Conservation (phyloP, 257 asterid genomes). For the Plantago major region DNA sequence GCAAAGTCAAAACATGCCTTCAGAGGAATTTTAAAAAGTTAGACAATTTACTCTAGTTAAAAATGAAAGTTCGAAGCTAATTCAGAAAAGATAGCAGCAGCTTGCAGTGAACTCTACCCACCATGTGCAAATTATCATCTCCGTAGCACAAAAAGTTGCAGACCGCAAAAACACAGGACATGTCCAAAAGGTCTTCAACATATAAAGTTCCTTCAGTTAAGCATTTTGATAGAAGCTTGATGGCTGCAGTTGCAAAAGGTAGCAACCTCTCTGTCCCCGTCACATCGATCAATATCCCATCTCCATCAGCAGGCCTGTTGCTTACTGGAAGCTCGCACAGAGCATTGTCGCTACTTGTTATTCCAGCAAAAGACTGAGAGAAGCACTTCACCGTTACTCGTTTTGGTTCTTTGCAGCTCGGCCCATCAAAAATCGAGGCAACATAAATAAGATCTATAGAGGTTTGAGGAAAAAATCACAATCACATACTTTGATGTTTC, state of each 20-base stretch:
- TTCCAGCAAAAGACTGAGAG: conserved; percentile 47
- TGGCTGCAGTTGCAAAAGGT: conserved; percentile 66
- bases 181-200: conserved; percentile 78
- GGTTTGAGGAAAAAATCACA: conserved; percentile 12
- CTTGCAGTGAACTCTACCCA: conserved; percentile 30
- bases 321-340: conserved; percentile 56
- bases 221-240: conserved; percentile 78
- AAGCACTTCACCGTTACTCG: conserved; percentile 53
- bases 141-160: conserved; percentile 73
- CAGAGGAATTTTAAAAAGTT: conserved; percentile 33
- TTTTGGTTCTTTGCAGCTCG: conserved; percentile 30
- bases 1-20: conserved; percentile 94
- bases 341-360: conserved; percentile 36
- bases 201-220: conserved; percentile 83
- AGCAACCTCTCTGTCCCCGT: conserved; percentile 66
- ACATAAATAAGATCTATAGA: conserved; percentile 46
- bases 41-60: conserved; percentile 20
- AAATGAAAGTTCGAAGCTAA: conserved; percentile 12
- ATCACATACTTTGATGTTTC: neutral
- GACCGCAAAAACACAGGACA: conserved; percentile 59
- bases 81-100: conserved; percentile 11
- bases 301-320: conserved; percentile 49
- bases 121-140: conserved; percentile 85
- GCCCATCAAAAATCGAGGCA: conserved; percentile 40
- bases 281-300: conserved; percentile 66